Evolutionary conservation across 768 basidiomycete genomes (phyloP).

Genomic region (Russula olivacea): DNA sequence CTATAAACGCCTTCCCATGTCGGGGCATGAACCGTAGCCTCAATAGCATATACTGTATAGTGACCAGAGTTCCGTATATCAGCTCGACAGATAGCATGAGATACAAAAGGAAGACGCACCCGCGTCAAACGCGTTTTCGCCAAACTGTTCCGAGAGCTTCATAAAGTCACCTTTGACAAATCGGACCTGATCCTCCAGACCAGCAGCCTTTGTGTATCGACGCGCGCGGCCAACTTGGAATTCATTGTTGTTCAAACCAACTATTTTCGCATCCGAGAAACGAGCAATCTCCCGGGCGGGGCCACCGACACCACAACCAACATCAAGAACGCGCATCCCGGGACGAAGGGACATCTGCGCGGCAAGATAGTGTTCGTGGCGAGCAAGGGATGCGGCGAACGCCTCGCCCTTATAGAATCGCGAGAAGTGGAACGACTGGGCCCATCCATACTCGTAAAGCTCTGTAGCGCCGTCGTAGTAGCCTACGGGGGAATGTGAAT

Average conservation of each 20-base stretch:
- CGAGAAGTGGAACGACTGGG: slow-evolving; percentile 90
- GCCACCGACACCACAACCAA: slow-evolving; percentile 97
- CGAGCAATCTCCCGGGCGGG: slow-evolving; percentile 93
- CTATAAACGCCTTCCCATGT: slow-evolving; percentile 94
- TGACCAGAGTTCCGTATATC: slow-evolving; percentile 5
- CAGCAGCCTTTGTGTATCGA: slow-evolving; percentile 71
- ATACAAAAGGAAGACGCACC: slow-evolving; percentile 38
- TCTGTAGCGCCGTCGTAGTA: slow-evolving; percentile 97
- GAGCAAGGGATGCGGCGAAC: slow-evolving; percentile 69
- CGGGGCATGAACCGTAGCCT: slow-evolving; percentile 96
- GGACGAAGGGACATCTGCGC: slow-evolving; percentile 76
- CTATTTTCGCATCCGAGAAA: slow-evolving; percentile 79
- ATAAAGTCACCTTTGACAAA: slow-evolving; percentile 96
- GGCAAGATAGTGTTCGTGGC: slow-evolving; percentile 97
- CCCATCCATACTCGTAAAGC: slow-evolving; percentile 94
- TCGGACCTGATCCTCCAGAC: slow-evolving; percentile 67
- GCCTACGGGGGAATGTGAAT: slow-evolving; percentile 40
- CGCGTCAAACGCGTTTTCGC: slow-evolving; percentile 90
- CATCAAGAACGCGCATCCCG: slow-evolving; percentile 95
- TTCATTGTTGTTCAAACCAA: slow-evolving; percentile 93
- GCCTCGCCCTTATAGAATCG: slow-evolving; percentile 92
- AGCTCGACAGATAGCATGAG: neutral
- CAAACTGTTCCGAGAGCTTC: slow-evolving; percentile 88
- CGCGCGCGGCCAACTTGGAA: slow-evolving; percentile 88
- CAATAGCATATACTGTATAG: slow-evolving; percentile 85